Evolutionary conservation across 1,284 basidiomycete species (phyloP), one percentile per base, ranked within the genome.

Genomic region (Tetrapyrgos nigripes): DNA sequence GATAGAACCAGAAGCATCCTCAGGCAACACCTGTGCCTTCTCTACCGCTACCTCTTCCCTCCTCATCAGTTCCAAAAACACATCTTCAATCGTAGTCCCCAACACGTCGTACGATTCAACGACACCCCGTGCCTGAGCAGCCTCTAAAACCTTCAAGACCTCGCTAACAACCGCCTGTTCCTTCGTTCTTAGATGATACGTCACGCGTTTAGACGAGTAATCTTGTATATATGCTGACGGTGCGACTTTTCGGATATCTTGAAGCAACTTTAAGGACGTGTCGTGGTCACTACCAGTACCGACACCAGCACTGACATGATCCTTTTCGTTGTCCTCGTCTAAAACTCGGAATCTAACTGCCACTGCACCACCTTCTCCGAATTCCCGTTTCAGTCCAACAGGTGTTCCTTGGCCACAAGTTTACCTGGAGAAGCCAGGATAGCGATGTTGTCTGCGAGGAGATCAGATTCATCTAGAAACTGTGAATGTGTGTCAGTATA

Each of bases 391-490:
- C 37, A 94, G 78, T 21, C 83, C 69, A 1, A 93, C 89, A 3
- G 92, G 92, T 1, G 87, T 82, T 6, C 89, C 91, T 46, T 86
- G 0, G 90, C 91, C 2, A 93, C 82, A 1, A 92, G 76, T 63
- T 86, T 88, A 9, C 91, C 92, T 3, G 91, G 92, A 0, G 89
- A 84, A 23, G 88, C 87, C 4, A 94, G 76, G 50, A 93, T 87
- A 0, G 88, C 88, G 50, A 94, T 90, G 11, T 84, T 78, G 64
- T 93, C 91, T 0, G 86, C 92, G 9, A 94, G 76, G 14, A 93
- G 77, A 68, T 93, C 92, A 0, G 91, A 91, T 73, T 94, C 91
- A 64, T 94, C 92, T 3, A 93, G 78, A 72, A 92, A 90, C 82
- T 86, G 63, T 19, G 24, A 68, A 19, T 27, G 43, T 47, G 58